Percentiles rank a stretch among this genome's conserved stretches.
Evolutionary conservation across 768 basidiomycete species (phyloP).

Genomic region (Leucosporidium creatinivorum): DNA sequence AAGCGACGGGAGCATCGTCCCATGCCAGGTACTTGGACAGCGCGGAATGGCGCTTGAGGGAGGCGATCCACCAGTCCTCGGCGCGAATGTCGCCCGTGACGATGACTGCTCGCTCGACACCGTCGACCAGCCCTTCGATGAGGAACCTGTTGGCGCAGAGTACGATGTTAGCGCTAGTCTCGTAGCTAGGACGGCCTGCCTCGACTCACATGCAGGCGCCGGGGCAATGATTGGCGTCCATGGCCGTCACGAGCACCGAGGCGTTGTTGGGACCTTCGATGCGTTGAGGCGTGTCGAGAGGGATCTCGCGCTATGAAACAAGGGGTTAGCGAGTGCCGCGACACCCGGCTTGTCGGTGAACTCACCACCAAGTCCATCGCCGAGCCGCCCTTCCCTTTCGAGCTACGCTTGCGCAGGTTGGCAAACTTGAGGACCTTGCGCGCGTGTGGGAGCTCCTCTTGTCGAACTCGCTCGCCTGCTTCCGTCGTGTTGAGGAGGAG

Average conservation of each 20-base stretch:
- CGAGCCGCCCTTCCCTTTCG: slow-evolving; percentile 49
- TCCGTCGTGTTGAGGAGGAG: slow-evolving; percentile 55
- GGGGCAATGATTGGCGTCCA: slow-evolving; percentile 93
- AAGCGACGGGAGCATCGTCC: not conserved
- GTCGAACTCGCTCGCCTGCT: slow-evolving; percentile 56
- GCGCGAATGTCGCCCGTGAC: slow-evolving; percentile 92
- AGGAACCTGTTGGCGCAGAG: slow-evolving; percentile 25
- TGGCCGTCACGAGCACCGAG: slow-evolving; percentile 62
- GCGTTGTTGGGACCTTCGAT: slow-evolving; percentile 51
- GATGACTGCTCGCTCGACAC: slow-evolving; percentile 59
- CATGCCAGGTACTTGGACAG: slow-evolving; percentile 59
- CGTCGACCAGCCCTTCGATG: slow-evolving; percentile 74
- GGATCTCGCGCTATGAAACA: slow-evolving; percentile 50
- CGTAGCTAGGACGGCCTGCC: too few relatives aligned
- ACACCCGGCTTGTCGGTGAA: too few relatives aligned
- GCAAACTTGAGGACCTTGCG: slow-evolving; percentile 55
- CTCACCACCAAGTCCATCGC: too few relatives aligned
- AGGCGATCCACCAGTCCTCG: slow-evolving; percentile 70
- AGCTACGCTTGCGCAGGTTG: slow-evolving; percentile 83
- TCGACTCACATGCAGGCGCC: slow-evolving; percentile 78
- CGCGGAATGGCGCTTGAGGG: slow-evolving; percentile 60
- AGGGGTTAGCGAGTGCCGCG: too few relatives aligned
- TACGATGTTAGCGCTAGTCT: too few relatives aligned
- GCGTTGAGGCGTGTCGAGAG: slow-evolving; percentile 57
- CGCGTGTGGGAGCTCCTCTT: slow-evolving; percentile 49